A percentile compares a stretch with the other conserved stretches of the same genome.
Conservation (phyloP, 169 alveolate genomes). For the Eimeria acervulina region DNA sequence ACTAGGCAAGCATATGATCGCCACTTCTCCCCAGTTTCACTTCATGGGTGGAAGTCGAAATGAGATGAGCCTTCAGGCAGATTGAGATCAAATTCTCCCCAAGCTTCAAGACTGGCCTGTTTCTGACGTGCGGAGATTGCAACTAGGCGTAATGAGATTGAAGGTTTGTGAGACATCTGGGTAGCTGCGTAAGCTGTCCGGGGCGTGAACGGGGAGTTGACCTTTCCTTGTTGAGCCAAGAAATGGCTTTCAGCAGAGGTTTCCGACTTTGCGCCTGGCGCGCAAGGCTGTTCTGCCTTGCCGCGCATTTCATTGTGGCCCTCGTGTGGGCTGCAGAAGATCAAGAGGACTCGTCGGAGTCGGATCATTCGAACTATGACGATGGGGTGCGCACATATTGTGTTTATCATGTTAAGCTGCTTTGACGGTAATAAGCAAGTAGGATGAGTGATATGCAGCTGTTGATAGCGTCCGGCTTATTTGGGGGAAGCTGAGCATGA, state of each 20-base stretch:
- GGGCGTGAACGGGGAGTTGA: background rate
- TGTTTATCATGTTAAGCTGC: background rate
- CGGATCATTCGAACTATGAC: background rate
- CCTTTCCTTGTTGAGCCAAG: background rate
- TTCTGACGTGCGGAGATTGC: background rate
- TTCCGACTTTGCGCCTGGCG: slow-evolving; percentile 40
- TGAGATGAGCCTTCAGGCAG: background rate
- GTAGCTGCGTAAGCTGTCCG: background rate
- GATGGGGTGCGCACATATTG: slow-evolving; percentile 20
- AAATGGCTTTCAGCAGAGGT: background rate
- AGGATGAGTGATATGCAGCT: background rate
- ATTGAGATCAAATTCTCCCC: background rate
- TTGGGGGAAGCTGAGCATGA: background rate
- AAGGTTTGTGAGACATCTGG: background rate
- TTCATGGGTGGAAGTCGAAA: background rate
- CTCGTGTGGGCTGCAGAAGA: slow-evolving; percentile 23
- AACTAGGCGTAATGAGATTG: slow-evolving; percentile 11
- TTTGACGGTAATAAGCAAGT: background rate
- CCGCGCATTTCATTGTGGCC: background rate
- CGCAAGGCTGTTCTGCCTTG: background rate
- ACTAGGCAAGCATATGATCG: background rate
- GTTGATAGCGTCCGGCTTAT: background rate
- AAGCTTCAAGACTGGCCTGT: background rate
- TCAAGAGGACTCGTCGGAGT: slow-evolving; percentile 43
- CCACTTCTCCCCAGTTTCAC: background rate